These are phyloP conservation scores for Stereocaulon alpinum DNA, from an alignment of 495 filamentous ascomycete genomes.

Conservation along the genomic window DNA sequence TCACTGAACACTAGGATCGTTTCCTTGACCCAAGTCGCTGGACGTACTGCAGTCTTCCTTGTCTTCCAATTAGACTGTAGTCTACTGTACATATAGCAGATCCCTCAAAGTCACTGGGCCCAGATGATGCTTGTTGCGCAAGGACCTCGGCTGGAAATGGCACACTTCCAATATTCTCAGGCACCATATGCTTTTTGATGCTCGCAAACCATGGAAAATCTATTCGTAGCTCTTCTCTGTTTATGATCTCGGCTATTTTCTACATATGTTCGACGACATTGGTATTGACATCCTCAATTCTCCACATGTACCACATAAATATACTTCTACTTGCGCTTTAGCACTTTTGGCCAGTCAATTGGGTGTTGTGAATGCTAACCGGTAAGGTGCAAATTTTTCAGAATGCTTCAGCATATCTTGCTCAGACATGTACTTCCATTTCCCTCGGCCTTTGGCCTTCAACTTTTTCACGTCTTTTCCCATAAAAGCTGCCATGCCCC, in stretches of 20 bases:
- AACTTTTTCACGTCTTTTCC: conserved; percentile 75
- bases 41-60: neutral
- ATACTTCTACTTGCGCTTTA: conserved; percentile 39
- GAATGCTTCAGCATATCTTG: conserved; percentile 79
- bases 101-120: neutral
- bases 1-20: neutral
- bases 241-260: neutral
- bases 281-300: conserved; percentile 65
- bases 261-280: conserved; percentile 42
- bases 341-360: conserved; percentile 9
- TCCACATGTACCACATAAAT: conserved; percentile 93
- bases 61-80: no score
- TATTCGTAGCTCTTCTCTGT: no score
- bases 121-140: neutral
- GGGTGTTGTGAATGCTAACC: conserved; percentile 40
- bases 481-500: conserved; percentile 81
- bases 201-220: neutral
- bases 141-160: no score
- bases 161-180: neutral
- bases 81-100: neutral
- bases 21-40: neutral
- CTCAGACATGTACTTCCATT: conserved; percentile 97
- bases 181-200: neutral
- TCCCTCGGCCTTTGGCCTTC: conserved; percentile 70
- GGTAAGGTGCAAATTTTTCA: conserved; percentile 72